Base-by-base conservation (phyloP, 306 rosid genomes). In the peach (Prunus persica) region DNA sequence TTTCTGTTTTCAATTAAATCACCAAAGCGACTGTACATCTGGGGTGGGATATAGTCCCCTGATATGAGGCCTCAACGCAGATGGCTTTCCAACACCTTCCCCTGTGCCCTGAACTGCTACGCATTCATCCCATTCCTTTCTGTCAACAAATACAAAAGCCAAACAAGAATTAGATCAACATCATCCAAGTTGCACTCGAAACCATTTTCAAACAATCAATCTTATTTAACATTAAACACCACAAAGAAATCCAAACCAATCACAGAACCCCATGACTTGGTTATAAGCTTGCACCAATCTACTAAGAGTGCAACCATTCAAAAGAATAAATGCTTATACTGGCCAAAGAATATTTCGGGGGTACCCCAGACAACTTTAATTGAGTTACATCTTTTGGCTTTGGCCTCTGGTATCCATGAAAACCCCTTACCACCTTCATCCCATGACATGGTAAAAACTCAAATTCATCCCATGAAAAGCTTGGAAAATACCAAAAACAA, bases 1-100 rank as follows among this genome's bases (percentile, higher is more conserved):
- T 47, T 75, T 76, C 86, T 81, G 71, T 87, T 79, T 80, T 78
- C 76, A 86, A 89, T 86, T 91, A 78, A 92, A 95, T 75, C 87
- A 89, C 98, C 98, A 92, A 79, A 81, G 89, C 46, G 98, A 89
- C 90, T 96, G 92, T 89, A 88, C 97, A 91, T 90, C 92, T 28
- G 95, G 81, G 79, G 81, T 51, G 32, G 93, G 89, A 57, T 83
- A 89, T 62, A 65, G 81, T 85, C 88, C 86, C 76, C 96, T 89
- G 62, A 83, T 79, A 57, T 81, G 90, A 27, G 91, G 89, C 84
- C 84, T 86, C 45, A 82, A 80, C 69, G 80, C 80, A 16, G 89
- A 30, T 72, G 89, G 43, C 86, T 84, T 83, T 60, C 87, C 86
- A 41, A 81, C 72, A 67, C 92, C 87, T 63, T 88, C 97, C 71